A percentile compares a stretch with the other conserved stretches of the same genome.
phyloP scores from a whole-genome alignment of 441 rosid species.

The Erysimum cheiri region DNA sequence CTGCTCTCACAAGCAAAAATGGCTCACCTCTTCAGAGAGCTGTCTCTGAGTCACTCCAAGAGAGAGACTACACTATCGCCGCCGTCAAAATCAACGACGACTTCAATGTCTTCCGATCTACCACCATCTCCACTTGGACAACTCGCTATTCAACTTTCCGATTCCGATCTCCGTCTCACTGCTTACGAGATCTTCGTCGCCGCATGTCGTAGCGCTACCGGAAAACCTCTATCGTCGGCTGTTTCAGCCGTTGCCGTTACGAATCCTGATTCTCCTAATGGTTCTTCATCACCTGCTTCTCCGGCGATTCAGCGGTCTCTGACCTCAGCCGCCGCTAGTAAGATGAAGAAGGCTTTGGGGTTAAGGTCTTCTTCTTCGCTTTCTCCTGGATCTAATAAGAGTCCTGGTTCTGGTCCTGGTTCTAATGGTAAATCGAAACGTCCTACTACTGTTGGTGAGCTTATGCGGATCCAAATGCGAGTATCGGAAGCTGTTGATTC shows the following conservation, averaged over 20 bases:
- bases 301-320: slow-evolving; percentile 77
- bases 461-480: slow-evolving; percentile 92
- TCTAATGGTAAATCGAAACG: slow-evolving; percentile 65
- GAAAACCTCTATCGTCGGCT: slow-evolving; percentile 62
- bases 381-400: slow-evolving; percentile 63
- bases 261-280: slow-evolving; percentile 52
- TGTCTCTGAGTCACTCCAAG: slow-evolving; percentile 82
- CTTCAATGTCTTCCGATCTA: slow-evolving; percentile 57
- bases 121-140: slow-evolving; percentile 78
- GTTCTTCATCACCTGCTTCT: slow-evolving; percentile 48
- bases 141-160: slow-evolving; percentile 68
- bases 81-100: slow-evolving; percentile 35
- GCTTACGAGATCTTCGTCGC: slow-evolving; percentile 95
- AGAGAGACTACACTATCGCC: slow-evolving; percentile 59
- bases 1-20: slow-evolving; percentile 47
- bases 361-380: slow-evolving; percentile 56
- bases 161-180: slow-evolving; percentile 79
- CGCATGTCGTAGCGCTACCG: slow-evolving; percentile 79
- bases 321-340: slow-evolving; percentile 90
- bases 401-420: slow-evolving; percentile 73
- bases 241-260: slow-evolving; percentile 32
- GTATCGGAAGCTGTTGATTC: slow-evolving; percentile 80
- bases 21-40: slow-evolving; percentile 95
- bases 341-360: slow-evolving; percentile 96
- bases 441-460: slow-evolving; percentile 84